These are phyloP conservation scores for California macrophylla DNA, from an alignment of 441 rosid genomes.

Conservation along the genomic window DNA sequence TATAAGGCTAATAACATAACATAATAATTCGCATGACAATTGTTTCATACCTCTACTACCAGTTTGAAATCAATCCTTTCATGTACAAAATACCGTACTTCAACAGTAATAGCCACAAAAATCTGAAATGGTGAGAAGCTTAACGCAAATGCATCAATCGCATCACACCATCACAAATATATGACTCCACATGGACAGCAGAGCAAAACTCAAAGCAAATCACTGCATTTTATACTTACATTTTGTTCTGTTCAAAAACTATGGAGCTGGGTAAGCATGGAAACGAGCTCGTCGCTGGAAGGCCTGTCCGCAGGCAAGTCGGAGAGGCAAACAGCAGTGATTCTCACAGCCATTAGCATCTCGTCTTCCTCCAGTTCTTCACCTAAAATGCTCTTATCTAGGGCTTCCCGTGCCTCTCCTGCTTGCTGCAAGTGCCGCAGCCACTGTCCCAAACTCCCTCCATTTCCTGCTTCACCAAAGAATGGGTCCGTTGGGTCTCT, in stretches of 20 bases:
- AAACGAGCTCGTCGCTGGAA: conserved; percentile 85
- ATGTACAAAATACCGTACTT: background rate
- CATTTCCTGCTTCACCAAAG: conserved; percentile 44
- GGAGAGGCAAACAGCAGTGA: conserved; percentile 72
- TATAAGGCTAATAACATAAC: conserved; percentile 24
- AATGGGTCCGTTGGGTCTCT: conserved; percentile 61
- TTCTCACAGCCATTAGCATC: conserved; percentile 90
- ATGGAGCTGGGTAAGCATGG: conserved; percentile 86
- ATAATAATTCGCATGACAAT: conserved; percentile 22
- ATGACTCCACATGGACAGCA: conserved; percentile 1
- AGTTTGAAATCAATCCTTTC: conserved; percentile 6
- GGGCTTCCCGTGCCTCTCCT: conserved; percentile 73
- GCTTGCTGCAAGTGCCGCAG: conserved; percentile 75
- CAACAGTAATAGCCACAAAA: background rate
- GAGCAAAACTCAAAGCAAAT: background rate
- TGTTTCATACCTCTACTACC: conserved; percentile 14
- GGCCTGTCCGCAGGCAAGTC: conserved; percentile 86
- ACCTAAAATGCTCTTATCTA: conserved; percentile 74
- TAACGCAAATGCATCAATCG: conserved; percentile 2
- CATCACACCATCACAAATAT: conserved; percentile 7
- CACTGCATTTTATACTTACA: conserved; percentile 33
- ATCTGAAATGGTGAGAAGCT: conserved; percentile 3
- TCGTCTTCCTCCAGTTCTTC: conserved; percentile 91
- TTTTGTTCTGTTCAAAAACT: conserved; percentile 47
- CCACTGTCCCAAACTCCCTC: conserved; percentile 76